Evolutionary conservation across 192 early-diverging fungal species (phyloP), one percentile per base, ranked within the genome.

Genomic region (Thamnidium elegans): DNA sequence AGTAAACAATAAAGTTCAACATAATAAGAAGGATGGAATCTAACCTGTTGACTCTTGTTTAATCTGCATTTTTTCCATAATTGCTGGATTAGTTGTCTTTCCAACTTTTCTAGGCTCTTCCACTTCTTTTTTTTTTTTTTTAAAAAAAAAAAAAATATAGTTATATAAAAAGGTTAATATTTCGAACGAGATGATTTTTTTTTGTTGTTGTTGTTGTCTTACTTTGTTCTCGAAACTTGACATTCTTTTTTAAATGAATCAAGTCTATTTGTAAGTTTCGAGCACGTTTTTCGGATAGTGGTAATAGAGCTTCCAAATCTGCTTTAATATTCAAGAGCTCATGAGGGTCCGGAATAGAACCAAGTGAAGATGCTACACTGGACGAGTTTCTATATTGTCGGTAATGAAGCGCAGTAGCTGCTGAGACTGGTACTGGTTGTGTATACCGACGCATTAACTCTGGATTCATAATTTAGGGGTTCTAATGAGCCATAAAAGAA

Each of bases 271-370:
- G 48, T 10, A 64, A 36, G 14, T 56, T 50, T 15, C 52, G 51
- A 20, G 46, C 26, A 48, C 67, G 21, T 5, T 52, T 69, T 34
- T 63, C 67, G 43, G 67, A 31, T 13, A 45, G 30, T 42, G 59
- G 53, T n/a, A 69, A 32, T 43, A 69, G n/a, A 17, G 42, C n/a
- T 54, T 69, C 67, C 39, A 69, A 42, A 46, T 69, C 54, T 39
- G 60, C 61, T 20, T 69, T 62, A n/a, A 69, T 69, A 11, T 58
- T 19, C 13, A 69, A 50, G 10, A 69, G 36, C n/a, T 69, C 60
- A 8, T 58, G 50, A 7, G 54, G 52, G 32, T 62, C 67, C 10
- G 67, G 67, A 63, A 69, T 61, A 23, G 43, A 52, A 34, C 67
- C 61, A n/a, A 69, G 36, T 23, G 48, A 51, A 26, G 62, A 50